phyloP scores from a whole-genome alignment of 495 filamentous ascomycete species.

The Lineolata rhizophorae region DNA sequence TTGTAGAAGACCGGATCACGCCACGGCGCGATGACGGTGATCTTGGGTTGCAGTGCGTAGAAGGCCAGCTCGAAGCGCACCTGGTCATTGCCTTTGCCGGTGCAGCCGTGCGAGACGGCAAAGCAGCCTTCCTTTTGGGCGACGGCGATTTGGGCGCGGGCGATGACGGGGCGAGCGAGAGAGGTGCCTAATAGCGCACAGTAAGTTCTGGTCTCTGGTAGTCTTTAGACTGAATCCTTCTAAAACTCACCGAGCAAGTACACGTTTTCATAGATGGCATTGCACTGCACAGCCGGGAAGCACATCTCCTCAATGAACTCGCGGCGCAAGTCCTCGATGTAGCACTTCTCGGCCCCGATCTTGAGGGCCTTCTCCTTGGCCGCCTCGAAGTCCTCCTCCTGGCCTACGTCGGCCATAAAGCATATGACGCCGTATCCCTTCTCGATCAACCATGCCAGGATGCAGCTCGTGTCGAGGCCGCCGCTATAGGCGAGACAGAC shows the following conservation, averaged over 20 bases:
- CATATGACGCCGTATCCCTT: slow-evolving; percentile 46
- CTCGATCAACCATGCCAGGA: slow-evolving; percentile 16
- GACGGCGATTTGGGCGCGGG: slow-evolving; percentile 54
- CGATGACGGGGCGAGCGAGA: slow-evolving; percentile 76
- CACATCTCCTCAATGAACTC: slow-evolving; percentile 76
- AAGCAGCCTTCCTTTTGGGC: slow-evolving; percentile 46
- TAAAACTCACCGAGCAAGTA: slow-evolving; percentile 12
- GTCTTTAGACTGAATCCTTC: too few species aligned
- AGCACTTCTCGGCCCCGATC: slow-evolving; percentile 42
- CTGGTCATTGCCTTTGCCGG: slow-evolving; percentile 74
- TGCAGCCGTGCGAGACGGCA: slow-evolving; percentile 58
- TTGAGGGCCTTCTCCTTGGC: slow-evolving; percentile 44
- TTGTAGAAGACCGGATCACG: slow-evolving; percentile 64
- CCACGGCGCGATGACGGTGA: slow-evolving; percentile 85
- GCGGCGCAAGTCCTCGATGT: slow-evolving; percentile 42
- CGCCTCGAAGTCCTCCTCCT: slow-evolving; percentile 37
- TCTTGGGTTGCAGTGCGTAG: slow-evolving; percentile 38
- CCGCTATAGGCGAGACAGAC: slow-evolving; percentile 2
- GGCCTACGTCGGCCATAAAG: slow-evolving; percentile 27
- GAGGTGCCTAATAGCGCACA: slow-evolving; percentile 47
- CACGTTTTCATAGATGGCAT: slow-evolving; percentile 51
- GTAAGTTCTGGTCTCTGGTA: too few species aligned
- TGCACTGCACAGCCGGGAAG: slow-evolving; percentile 74
- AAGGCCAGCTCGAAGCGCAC: slow-evolving; percentile 71
- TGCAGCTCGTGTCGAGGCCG: slow-evolving; percentile 1